Evolutionary conservation across 176 grass and related monocot species (phyloP), one percentile per base, ranked within the genome.

Genomic region (Eremochloa ophiuroides): DNA sequence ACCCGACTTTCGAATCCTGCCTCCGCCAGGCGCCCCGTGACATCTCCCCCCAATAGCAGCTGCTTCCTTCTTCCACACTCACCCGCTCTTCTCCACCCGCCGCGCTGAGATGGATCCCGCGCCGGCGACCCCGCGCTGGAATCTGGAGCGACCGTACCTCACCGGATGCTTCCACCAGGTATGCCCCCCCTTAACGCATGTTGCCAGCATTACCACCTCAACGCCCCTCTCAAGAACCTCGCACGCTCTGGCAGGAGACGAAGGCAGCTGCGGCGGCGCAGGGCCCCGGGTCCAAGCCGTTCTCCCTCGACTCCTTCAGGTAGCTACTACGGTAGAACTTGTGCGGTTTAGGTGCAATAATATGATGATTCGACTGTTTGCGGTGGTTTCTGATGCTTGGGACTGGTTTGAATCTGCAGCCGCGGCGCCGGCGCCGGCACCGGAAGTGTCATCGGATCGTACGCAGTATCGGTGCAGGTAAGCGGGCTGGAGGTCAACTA

Each of bases 101-200:
- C 42, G 23, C 55, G 39, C 13, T 46, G 71, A 89, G 72, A 88
- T 89, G 81, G 89, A 97, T 83, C 67, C 85, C 43, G 80, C 92
- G 68, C 80, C 94, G 69, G 80, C 80, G 55, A 91, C 89, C 56
- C 94, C 91, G 58, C 90, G 83, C 80, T 97, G 94, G 94, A 97
- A 97, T 69, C 73, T 92, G 25, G 94, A 97, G 53, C 89, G 94
- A 11, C 94, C 94, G 25, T 94, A 90, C 80, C 94, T 97, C 85
- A 97, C 91, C 38, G 94, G 94, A 22, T 89, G 89, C 20, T 97
- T 97, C 84, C 87, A 94, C 64, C 94, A 97, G 94, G 94, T 97
- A 77, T 39, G 23, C 17, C 10, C 23, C 17, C 10, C 23, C 44
- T 31, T 50, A 8, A 13, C n/a, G 60, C 46, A n/a, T 5, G 2